These are phyloP conservation scores for Dysphania ambrosioides DNA, from an alignment of 148 eudicot genomes.

Conservation along the genomic window DNA sequence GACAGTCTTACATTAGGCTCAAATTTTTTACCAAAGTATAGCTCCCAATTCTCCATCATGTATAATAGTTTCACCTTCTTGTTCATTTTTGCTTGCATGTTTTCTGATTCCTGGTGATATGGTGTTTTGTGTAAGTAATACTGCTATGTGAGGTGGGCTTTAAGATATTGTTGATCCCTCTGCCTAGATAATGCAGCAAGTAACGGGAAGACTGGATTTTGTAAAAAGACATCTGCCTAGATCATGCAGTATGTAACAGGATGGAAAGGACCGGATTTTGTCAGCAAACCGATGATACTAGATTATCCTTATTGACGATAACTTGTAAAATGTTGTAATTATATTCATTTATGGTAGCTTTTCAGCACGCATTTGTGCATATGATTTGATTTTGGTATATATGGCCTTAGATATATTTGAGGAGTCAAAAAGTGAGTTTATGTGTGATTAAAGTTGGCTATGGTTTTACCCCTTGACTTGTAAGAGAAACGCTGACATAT, in stretches of 20 bases:
- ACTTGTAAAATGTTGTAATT: conserved; percentile 17
- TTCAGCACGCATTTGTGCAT: background rate
- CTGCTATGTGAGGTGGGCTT: conserved; percentile 4
- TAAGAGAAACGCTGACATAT: background rate
- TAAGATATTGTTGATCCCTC: background rate
- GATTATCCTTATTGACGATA: background rate
- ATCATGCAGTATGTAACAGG: background rate
- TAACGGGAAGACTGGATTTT: background rate
- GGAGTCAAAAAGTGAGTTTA: no score
- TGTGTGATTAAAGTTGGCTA: no score
- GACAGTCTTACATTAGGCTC: conserved; percentile 15
- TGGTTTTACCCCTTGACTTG: no score
- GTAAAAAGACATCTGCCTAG: background rate
- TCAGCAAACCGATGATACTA: conserved; percentile 1
- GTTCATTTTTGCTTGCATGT: background rate
- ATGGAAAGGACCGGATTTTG: background rate
- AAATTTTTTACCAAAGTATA: background rate
- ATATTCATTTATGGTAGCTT: conserved; percentile 6
- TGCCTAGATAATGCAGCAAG: background rate
- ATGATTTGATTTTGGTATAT: background rate
- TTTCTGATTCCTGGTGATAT: background rate
- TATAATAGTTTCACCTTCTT: background rate
- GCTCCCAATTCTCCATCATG: background rate
- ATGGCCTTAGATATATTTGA: background rate
- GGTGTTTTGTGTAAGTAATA: conserved; percentile 8